Evolutionary conservation across 2,329 filamentous ascomycete genomes (phyloP), one percentile per base, ranked within the genome.

Genomic region (Chalaropsis ovoidea): DNA sequence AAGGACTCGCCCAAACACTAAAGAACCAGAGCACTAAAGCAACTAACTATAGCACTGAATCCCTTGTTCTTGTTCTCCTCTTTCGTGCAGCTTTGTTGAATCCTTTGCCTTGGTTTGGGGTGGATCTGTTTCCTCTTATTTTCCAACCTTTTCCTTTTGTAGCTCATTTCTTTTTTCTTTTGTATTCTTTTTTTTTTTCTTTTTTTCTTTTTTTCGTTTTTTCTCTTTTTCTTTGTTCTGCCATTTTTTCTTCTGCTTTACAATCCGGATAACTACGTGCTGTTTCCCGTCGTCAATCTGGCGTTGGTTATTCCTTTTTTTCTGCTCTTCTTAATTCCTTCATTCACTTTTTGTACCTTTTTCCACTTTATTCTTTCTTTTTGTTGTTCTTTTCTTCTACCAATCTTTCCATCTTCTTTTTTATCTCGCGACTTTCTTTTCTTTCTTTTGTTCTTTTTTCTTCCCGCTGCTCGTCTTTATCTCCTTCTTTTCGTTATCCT

Each of bases 31-130:
- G 47, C 47, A 19, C 22, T 35, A 35, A 7, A 19, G 45, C 45
- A 49, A 22, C 11, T 22, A 35, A 10, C n/a, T 19, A 22, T 10
- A 47, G 47, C 64, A 39, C 62, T 64, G 39, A 63, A 66, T 63
- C 65, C 65, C 52, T 63, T 42, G 41, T 43, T 35, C 54, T 35
- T 47, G 11, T 67, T 61, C 62, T 64, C 62, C 62, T 64, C 65
- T 67, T 67, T 67, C 52, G 19, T 67, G 65, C 65, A 67, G 65
- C 61, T 66, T 49, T 62, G 47, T 54, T 39, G 17, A n/a, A 61
- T 66, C 58, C 64, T 66, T 66, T 62, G 60, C 27, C 56, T 39
- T 19, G 52, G 52, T 64, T 47, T 43, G 6, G 39, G 42, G 19
- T 64, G 27, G 27, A 43, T 60, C 39, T 35, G 49, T 64, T 64